Conservation (phyloP, 2,329 filamentous ascomycete genomes). For the Aaosphaeria arxii region DNA sequence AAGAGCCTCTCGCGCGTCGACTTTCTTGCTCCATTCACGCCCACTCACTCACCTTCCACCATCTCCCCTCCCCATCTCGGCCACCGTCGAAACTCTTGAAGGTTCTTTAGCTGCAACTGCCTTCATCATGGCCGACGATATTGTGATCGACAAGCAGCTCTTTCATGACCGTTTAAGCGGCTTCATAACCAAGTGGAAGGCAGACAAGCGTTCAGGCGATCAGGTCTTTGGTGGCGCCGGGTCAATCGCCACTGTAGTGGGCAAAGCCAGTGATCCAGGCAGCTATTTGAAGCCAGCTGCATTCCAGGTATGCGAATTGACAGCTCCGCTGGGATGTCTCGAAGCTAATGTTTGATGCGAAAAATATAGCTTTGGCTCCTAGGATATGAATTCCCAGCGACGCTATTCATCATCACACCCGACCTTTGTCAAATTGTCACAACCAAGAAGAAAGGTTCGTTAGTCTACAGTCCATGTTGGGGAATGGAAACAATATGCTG, state of each 20-base stretch:
- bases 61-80: slow-evolving; percentile 7
- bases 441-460: slow-evolving; percentile 89
- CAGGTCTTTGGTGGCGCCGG: slow-evolving; percentile 79
- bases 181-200: slow-evolving; percentile 90
- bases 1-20: too few relatives aligned
- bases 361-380: slow-evolving; percentile 84
- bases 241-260: slow-evolving; percentile 87
- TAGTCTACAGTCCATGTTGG: background rate
- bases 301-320: slow-evolving; percentile 69
- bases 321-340: background rate
- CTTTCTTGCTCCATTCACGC: slow-evolving; percentile 17
- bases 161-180: slow-evolving; percentile 92
- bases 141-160: slow-evolving; percentile 89
- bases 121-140: slow-evolving; percentile 61
- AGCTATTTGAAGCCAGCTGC: slow-evolving; percentile 95
- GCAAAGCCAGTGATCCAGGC: slow-evolving; percentile 78
- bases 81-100: slow-evolving; percentile 17
- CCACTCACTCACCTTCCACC: slow-evolving; percentile 8
- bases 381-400: slow-evolving; percentile 97
- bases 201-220: slow-evolving; percentile 86
- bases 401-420: slow-evolving; percentile 84
- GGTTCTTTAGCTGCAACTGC: slow-evolving; percentile 6
- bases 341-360: background rate
- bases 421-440: slow-evolving; percentile 91
- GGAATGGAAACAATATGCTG: slow-evolving; percentile 5